A percentile compares a stretch with the other conserved stretches of the same genome.
Evolutionary conservation across 768 basidiomycete genomes (phyloP).

Genomic region (Boletus rubroflammeus): DNA sequence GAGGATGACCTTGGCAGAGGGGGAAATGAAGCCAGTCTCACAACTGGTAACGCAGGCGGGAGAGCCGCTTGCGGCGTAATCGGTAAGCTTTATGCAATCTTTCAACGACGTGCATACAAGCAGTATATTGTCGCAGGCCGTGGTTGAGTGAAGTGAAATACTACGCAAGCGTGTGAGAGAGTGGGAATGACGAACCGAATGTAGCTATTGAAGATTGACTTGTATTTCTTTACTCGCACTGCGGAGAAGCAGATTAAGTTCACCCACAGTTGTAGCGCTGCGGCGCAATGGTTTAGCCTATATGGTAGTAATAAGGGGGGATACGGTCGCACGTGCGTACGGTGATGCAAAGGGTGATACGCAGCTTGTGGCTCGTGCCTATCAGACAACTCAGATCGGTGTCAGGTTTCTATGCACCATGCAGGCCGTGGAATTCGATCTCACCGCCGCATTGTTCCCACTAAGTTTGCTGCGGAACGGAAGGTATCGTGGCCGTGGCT

Average conservation of each 20-base stretch:
- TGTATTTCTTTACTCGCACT: conserved; percentile 12
- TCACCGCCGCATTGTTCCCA: not conserved
- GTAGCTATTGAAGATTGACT: conserved; percentile 4
- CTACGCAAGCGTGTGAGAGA: not conserved
- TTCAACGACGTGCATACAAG: not conserved
- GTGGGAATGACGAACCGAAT: not conserved
- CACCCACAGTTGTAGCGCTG: not conserved
- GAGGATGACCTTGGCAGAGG: conserved; percentile 79
- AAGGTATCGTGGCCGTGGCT: not conserved
- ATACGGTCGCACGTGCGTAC: not conserved
- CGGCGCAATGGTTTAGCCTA: not conserved
- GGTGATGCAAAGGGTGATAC: not conserved
- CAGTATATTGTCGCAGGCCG: conserved; percentile 13
- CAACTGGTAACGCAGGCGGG: conserved; percentile 75
- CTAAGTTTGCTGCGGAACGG: not conserved
- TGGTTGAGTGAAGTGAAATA: conserved; percentile 7
- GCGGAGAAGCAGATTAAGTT: conserved; percentile 6
- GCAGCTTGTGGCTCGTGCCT: not conserved
- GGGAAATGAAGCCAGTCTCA: conserved; percentile 61
- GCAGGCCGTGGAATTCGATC: not conserved
- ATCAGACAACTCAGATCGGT: not conserved
- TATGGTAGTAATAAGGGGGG: not conserved
- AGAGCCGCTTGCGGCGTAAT: conserved; percentile 83
- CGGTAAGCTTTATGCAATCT: conserved; percentile 37
- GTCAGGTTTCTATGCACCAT: not conserved